These are phyloP conservation scores for Amphicarpaea edgeworthii DNA, from an alignment of 306 rosid species.

Conservation along the genomic window DNA sequence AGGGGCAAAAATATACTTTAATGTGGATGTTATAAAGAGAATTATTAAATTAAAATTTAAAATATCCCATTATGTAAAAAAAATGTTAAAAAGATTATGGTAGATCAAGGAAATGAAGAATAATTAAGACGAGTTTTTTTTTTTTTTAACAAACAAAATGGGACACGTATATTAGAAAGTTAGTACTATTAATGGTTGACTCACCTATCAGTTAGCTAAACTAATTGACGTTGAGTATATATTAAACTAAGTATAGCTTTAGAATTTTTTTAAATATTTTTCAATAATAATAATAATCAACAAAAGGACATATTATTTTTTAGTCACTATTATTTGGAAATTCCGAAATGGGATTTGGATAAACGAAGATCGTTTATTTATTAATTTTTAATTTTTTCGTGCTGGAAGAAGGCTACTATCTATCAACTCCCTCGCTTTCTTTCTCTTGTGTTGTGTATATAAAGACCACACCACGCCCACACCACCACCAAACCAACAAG, in stretches of 20 bases:
- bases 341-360: conserved; percentile 40
- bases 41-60: conserved; percentile 8
- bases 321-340: too few species aligned
- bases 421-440: conserved; percentile 55
- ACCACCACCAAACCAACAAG: conserved; percentile 49
- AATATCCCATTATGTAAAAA: not conserved
- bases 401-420: conserved; percentile 50
- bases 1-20: too few species aligned
- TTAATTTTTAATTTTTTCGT: conserved; percentile 4
- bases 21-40: not conserved
- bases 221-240: not conserved
- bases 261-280: too few species aligned
- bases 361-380: not conserved
- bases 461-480: conserved; percentile 40
- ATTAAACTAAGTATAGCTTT: too few species aligned
- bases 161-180: not conserved
- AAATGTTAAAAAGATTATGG: not conserved
- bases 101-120: not conserved
- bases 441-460: conserved; percentile 37
- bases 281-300: too few species aligned
- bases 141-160: not conserved
- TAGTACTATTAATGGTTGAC: not conserved
- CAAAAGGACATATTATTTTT: too few species aligned
- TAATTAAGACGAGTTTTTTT: not conserved
- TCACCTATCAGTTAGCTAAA: not conserved